Base-by-base conservation (phyloP, 371 early-diverging fungal species). In the Parasitella parasitica region DNA sequence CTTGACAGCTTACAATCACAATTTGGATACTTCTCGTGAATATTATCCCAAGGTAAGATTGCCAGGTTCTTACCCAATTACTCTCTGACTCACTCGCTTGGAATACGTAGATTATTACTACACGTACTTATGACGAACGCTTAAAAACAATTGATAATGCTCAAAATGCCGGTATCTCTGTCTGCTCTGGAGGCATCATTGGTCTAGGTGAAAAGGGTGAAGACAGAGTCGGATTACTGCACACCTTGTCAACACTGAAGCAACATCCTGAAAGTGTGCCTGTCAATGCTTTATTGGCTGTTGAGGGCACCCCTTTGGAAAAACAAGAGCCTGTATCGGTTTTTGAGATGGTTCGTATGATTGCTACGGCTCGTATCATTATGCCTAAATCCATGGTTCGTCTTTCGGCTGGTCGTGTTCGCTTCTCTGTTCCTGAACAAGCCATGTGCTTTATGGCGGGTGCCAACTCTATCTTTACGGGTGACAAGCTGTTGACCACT, bases 181-280 rank as follows among this genome's bases (percentile, higher is more conserved):
- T 94, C n/a, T 94, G 94, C 73, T 90, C 91, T 7, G 94, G 94
- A 49, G 94, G 94, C 53, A 94, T 94, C 64, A 92, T 94, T 78
- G 94, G 94, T 39, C 72, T 94, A 20, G 94, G 94, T 24, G 94
- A 94, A 70, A 71, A 78, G 27, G 83, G 84, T 36, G 82, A 81
- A 38, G 94, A 94, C 67, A 86, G 92, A 38, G 89, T 94, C 24
- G 90, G 90, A 22, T 78, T 94, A 79, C 78, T 93, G 27, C 85
- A 89, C 61, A 92, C 92, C 0, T 76, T 93, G 6, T 82, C 92
- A 12, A 91, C 89, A 3, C 69, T 93, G 56, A 80, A 85, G n/a
- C 66, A 83, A 38, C 91, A 93, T 61, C 94, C 94, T n/a, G 94
- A 93, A 67, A 86, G 86, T 75, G 91, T 93, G 1, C 92, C 94